A percentile compares a stretch with the other conserved stretches of the same genome.
These are phyloP conservation scores for Lumnitzera racemosa DNA, from an alignment of 345 rosid species.

Conservation along the genomic window DNA sequence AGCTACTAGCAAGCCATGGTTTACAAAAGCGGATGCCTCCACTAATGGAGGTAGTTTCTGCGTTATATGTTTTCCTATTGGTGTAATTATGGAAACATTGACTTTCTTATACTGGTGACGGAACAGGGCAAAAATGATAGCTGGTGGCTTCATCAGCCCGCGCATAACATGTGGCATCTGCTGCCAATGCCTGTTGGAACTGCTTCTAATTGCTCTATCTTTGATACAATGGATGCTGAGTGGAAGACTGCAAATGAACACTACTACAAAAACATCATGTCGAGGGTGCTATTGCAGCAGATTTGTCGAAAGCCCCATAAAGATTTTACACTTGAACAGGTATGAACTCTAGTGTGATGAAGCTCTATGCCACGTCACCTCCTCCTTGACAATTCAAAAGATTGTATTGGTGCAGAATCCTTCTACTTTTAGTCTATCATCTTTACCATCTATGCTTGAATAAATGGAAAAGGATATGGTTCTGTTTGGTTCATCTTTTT, in stretches of 20 bases:
- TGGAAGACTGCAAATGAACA: conserved; percentile 64
- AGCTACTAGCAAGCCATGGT: conserved; percentile 65
- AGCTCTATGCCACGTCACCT: background rate
- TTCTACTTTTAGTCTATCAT: too few relatives aligned
- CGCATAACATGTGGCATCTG: conserved; percentile 60
- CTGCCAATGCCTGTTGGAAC: conserved; percentile 24
- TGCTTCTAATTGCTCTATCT: conserved; percentile 16
- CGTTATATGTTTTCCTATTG: conserved; percentile 11
- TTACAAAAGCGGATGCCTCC: conserved; percentile 69
- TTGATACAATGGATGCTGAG: conserved; percentile 26
- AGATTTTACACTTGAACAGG: conserved; percentile 81
- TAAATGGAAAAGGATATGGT: too few relatives aligned
- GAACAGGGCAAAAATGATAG: conserved; percentile 32
- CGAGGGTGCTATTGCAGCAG: conserved; percentile 57
- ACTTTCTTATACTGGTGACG: conserved; percentile 9
- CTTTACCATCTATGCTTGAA: too few relatives aligned
- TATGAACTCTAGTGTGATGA: conserved; percentile 8
- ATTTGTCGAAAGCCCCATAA: conserved; percentile 53
- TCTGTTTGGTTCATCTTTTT: too few relatives aligned
- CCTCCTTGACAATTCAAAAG: too few relatives aligned
- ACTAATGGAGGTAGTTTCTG: conserved; percentile 44
- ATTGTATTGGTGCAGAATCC: too few relatives aligned
- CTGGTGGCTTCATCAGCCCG: conserved; percentile 54
- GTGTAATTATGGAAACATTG: conserved; percentile 1
- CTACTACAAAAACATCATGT: conserved; percentile 76